Evolutionary conservation across 2,329 filamentous ascomycete genomes (phyloP).

Genomic region (Fusarium armeniacum): DNA sequence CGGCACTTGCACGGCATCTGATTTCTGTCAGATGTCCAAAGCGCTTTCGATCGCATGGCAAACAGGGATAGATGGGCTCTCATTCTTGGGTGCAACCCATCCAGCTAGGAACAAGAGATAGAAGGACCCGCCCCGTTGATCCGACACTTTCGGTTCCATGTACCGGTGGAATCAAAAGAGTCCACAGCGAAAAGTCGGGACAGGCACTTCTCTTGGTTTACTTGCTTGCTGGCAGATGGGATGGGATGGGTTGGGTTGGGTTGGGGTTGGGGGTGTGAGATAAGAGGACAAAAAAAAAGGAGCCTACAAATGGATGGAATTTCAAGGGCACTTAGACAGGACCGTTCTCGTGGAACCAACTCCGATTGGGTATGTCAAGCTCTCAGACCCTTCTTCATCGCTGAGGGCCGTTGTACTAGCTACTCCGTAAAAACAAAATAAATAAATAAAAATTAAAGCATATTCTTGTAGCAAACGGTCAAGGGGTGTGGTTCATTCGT

Average conservation of each 20-base stretch:
- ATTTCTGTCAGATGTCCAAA: conserved; percentile 20
- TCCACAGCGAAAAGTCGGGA: conserved; percentile 20
- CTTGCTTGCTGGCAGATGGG: conserved; percentile 1
- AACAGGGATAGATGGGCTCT: conserved; percentile 34
- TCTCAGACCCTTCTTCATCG: conserved; percentile 40
- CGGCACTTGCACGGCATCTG: conserved; percentile 44
- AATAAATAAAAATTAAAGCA: conserved; percentile 10
- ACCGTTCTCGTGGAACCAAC: conserved; percentile 48
- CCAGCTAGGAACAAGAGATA: conserved; percentile 17
- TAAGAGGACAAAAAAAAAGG: conserved; percentile 25
- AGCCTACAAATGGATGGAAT: conserved; percentile 23
- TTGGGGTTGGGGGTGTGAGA: conserved; percentile 11
- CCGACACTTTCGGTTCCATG: conserved; percentile 40
- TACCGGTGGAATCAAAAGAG: conserved; percentile 21
- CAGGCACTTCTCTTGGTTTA: neutral
- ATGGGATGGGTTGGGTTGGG: neutral
- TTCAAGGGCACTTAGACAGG: conserved; percentile 41
- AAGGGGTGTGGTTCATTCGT: conserved; percentile 30
- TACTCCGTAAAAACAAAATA: conserved; percentile 1
- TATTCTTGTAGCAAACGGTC: neutral
- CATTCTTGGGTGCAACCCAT: conserved; percentile 20
- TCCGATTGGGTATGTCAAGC: conserved; percentile 43
- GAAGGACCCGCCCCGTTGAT: conserved; percentile 28
- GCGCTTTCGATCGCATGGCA: conserved; percentile 37
- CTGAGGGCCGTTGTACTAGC: conserved; percentile 18